phyloP scores from a whole-genome alignment of 169 alveolate species.

The Plasmodium inui region DNA sequence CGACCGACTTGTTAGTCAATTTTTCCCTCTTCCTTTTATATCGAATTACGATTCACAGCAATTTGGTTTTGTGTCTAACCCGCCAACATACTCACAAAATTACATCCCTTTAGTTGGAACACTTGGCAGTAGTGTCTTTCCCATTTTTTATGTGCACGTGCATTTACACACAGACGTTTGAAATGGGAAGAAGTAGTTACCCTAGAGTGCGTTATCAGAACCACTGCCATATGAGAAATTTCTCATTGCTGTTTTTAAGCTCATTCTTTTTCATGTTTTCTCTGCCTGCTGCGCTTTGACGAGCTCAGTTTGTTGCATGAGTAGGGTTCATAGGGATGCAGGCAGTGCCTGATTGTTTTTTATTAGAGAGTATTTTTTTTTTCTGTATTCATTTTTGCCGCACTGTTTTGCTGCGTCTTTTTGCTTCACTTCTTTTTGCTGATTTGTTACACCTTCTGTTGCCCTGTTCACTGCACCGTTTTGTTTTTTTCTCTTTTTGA shows the following conservation, averaged over 20 bases:
- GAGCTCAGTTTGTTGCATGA: not conserved
- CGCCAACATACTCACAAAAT: not conserved
- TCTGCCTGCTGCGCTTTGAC: not conserved
- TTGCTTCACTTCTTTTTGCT: too few species aligned
- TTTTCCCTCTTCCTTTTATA: not conserved
- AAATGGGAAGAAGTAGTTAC: not conserved
- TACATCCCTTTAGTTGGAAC: not conserved
- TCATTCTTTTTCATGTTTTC: not conserved
- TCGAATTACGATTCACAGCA: not conserved
- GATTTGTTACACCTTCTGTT: not conserved
- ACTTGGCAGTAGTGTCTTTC: not conserved
- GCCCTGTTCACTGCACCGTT: not conserved
- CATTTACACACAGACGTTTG: not conserved
- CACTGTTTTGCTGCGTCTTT: not conserved
- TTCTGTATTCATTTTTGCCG: not conserved
- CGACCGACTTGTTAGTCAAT: not conserved
- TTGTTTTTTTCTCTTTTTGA: not conserved
- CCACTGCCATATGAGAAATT: not conserved
- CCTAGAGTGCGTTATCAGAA: not conserved
- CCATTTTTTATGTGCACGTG: not conserved
- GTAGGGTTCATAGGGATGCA: not conserved
- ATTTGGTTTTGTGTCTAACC: not conserved
- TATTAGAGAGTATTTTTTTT: not conserved
- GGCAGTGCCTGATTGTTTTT: not conserved
- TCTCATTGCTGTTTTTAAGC: not conserved